Conservation (phyloP, 306 rosid genomes). For the Lagenaria siceraria region DNA sequence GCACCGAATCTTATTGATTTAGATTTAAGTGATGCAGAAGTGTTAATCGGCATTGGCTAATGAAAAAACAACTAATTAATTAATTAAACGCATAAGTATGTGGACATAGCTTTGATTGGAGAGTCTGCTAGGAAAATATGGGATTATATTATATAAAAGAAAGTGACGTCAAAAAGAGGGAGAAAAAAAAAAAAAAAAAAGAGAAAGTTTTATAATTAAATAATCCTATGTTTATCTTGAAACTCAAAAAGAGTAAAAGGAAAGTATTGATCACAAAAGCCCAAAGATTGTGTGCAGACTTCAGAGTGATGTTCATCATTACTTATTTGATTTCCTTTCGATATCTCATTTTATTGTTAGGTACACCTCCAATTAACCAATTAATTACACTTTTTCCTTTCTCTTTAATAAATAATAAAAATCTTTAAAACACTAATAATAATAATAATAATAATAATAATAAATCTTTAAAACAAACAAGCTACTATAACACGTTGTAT, state of each 20-base stretch:
- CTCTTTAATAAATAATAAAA: not conserved
- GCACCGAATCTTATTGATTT: not conserved
- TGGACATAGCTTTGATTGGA: not conserved
- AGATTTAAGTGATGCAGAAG: not conserved
- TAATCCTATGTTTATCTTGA: slow-evolving; percentile 2
- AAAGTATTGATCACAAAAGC: not conserved
- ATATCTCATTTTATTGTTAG: not conserved
- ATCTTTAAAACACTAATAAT: no score
- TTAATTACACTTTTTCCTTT: not conserved
- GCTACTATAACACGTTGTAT: not conserved
- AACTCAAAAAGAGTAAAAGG: not conserved
- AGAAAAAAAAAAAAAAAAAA: not conserved
- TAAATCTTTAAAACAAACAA: not conserved
- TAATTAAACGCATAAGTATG: not conserved
- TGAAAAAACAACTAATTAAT: not conserved
- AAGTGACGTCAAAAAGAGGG: not conserved
- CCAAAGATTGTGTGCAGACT: not conserved
- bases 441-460: no score
- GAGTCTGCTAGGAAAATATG: not conserved
- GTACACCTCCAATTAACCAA: not conserved
- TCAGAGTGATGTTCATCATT: not conserved
- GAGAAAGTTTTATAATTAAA: not conserved
- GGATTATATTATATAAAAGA: not conserved
- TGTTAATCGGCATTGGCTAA: not conserved
- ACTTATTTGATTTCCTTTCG: not conserved